Base-by-base conservation (phyloP, 2,329 filamentous ascomycete genomes). In the Purpureocillium lavendulum region DNA sequence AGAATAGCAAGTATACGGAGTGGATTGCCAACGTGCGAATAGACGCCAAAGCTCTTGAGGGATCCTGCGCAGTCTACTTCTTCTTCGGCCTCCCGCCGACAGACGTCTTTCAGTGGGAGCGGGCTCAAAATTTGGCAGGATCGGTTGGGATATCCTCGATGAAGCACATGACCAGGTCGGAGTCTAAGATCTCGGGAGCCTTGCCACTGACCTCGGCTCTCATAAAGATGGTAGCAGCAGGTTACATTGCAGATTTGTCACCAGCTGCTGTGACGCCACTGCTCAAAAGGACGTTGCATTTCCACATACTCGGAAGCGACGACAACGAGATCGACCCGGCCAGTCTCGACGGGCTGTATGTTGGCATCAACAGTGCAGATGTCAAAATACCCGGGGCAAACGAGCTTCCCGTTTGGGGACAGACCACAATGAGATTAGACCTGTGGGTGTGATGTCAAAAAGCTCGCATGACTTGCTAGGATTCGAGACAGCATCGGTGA, bases 11-110 rank as follows among this genome's bases (percentile, higher is more conserved):
- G 9, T 77, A 79, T 50, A 67, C 65, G 6, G 73, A 89, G 49
- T 90, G 84, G 75, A 69, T 80, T 17, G 77, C 76, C 48, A 85
- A 84, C 50, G 70, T 89, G 33, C 64, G 67, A 13, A 75, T 80
- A 16, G 65, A 70, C 39, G 81, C 78, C 45, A 71, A 75, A 41
- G 75, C 76, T 3, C 58, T 84, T 8, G 65, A 71, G 10, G 73
- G 71, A 1, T 76, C 80, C 0, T 86, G 82, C 39, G 48, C 46
- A 1, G 65, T 90, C 15, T 75, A 82, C 53, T 64, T 89, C 42
- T 89, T 88, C 59, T 54, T 87, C 2, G 84, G 80, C 1, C 55
- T 67, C 3, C 62, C 67, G 2, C 62, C 71, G 1, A 47, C 52
- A 3, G 62, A 77, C 30, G 50, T 65, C 2, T 46, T 47, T 5